Base-by-base conservation (phyloP, 2,329 filamentous ascomycete genomes). In the Ceratocystis diversiconidia region DNA sequence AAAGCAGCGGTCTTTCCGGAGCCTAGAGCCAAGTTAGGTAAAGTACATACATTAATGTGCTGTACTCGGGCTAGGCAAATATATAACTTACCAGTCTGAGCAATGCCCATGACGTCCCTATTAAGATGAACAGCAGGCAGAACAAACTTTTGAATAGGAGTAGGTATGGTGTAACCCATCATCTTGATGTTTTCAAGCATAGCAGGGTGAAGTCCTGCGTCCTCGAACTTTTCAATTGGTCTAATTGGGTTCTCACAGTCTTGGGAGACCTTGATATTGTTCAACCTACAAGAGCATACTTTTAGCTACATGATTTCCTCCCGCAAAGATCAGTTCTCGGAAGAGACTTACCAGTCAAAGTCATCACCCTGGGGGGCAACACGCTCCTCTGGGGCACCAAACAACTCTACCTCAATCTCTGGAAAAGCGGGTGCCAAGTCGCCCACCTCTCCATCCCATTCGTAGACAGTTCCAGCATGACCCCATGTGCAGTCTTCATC, bases 1-100 rank as follows among this genome's bases (percentile, higher is more conserved):
- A 94, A 99, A 0, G 94, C 92, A 0, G 89, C 92, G 0, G 94
- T 99, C 79, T 99, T 99, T 63, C 94, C 94, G 30, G 92, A 97
- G 22, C 94, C 92, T 96, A 61, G 4, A 68, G n/a, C 12, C 30
- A 10, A 48, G 52, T 30, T 28, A 69, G 46, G 43, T 61, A 60
- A 8, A 41, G 36, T 15, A 41, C 36, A 41, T 15, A 5, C 3
- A 15, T 41, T 4, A 15, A 41, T 12, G 36, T 41, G 36, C 3
- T 48, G 36, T 43, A 69, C 10, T 69, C 10, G 46, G 30, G 60
- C 12, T 15, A 1, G 10, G 5, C 8, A 6, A 15, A 15, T 2
- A 15, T 25, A 57, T 32, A 30, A 62, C 7, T 74, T 78, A 95
- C 92, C 92, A 61, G 94, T 99, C 76, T 97, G 92, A 7, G 94